These are phyloP conservation scores for Gymnopilus dilepis DNA, from an alignment of 768 basidiomycete species.

Conservation along the genomic window DNA sequence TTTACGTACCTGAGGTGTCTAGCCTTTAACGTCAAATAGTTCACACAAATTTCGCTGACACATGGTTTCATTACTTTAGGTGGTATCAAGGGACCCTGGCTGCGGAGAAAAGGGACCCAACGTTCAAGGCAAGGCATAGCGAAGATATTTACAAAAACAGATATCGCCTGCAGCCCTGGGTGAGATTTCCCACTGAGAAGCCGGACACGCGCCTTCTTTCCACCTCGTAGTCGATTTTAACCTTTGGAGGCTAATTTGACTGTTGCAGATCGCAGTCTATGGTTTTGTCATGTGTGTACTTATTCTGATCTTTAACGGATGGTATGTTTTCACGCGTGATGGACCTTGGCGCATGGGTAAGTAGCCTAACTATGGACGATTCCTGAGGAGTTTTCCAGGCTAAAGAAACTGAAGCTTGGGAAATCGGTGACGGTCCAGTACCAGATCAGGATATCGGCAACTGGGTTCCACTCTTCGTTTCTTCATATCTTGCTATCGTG, in stretches of 20 bases:
- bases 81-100: conserved; percentile 25
- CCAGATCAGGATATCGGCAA: conserved; percentile 19
- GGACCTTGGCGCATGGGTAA: conserved; percentile 26
- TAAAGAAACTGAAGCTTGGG: conserved; percentile 14
- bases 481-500: conserved; percentile 24
- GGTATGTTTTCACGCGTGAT: conserved; percentile 25
- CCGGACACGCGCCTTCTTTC: conserved; percentile 5
- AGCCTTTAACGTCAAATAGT: conserved; percentile 3
- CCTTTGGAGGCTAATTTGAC: neutral
- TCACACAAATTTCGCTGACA: conserved; percentile 18
- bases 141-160: conserved; percentile 24
- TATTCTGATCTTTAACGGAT: conserved; percentile 25
- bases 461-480: conserved; percentile 25
- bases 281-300: conserved; percentile 22
- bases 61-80: conserved; percentile 16
- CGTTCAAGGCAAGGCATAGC: conserved; percentile 21
- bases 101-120: conserved; percentile 22
- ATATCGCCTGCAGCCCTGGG: conserved; percentile 20
- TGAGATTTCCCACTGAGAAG: conserved; percentile 9
- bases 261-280: conserved; percentile 23
- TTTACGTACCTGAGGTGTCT: conserved; percentile 26
- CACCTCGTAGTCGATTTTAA: conserved; percentile 2
- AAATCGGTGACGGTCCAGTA: conserved; percentile 17
- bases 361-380: conserved; percentile 7
- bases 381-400: neutral